Evolutionary conservation across 768 basidiomycete species (phyloP).

Genomic region (Russula sp.): DNA sequence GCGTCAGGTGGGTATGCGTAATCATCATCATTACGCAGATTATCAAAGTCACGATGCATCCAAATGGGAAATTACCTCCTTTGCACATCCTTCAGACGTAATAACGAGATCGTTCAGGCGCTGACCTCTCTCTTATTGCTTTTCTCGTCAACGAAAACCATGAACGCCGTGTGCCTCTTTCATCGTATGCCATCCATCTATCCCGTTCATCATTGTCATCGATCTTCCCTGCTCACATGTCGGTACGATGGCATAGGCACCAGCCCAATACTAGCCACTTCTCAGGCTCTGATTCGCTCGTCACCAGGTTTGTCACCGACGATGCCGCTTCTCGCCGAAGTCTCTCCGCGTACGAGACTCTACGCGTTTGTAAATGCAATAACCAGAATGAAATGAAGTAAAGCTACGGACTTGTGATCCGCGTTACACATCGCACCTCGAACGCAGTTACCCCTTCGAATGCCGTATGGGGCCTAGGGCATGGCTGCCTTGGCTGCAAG

Average conservation of each 20-base stretch:
- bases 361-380: neutral
- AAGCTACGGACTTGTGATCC: slow-evolving; percentile 2
- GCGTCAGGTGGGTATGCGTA: neutral
- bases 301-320: neutral
- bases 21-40: slow-evolving; percentile 11
- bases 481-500: neutral
- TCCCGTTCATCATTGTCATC: neutral
- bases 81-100: neutral
- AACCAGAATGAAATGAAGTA: neutral
- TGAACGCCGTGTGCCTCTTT: slow-evolving; percentile 1
- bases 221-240: neutral
- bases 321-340: neutral
- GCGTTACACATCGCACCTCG: neutral
- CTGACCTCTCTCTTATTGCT: neutral
- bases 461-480: neutral
- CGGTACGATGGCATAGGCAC: neutral
- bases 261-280: neutral
- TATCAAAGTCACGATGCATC: neutral
- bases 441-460: neutral
- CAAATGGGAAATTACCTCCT: neutral
- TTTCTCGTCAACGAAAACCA: neutral
- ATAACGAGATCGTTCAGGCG: neutral
- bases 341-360: neutral
- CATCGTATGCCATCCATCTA: neutral
- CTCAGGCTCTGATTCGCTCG: neutral